Evolutionary conservation across 345 rosid genomes (phyloP).

Genomic region (Eucalyptus tenuipes): DNA sequence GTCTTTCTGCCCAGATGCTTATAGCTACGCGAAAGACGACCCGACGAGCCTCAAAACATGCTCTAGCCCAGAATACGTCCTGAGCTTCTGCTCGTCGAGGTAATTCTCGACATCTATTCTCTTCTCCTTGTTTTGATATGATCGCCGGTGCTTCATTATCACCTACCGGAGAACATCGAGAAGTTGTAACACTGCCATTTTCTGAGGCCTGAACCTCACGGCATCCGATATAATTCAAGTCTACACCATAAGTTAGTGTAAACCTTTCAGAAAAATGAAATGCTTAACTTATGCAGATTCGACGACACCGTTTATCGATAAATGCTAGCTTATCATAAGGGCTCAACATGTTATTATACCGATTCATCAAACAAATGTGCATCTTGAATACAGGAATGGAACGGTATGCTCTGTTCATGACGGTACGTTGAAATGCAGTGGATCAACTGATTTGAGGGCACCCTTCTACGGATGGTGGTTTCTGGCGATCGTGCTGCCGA

Average conservation of each 20-base stretch:
- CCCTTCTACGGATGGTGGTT: slow-evolving; percentile 12
- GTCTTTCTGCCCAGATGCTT: slow-evolving; percentile 47
- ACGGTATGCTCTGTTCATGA: slow-evolving; percentile 22
- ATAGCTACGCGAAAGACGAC: slow-evolving; percentile 46
- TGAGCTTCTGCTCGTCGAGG: slow-evolving; percentile 53
- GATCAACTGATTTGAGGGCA: slow-evolving; percentile 3
- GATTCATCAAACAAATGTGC: neutral
- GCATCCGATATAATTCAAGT: neutral
- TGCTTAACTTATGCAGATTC: neutral
- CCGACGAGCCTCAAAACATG: slow-evolving; percentile 41
- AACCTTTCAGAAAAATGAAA: neutral
- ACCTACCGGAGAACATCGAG: neutral
- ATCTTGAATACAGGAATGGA: slow-evolving; percentile 10
- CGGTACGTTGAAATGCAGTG: slow-evolving; percentile 10
- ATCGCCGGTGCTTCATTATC: neutral
- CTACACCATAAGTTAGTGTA: neutral
- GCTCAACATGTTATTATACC: neutral
- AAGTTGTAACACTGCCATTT: neutral
- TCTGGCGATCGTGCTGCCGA: slow-evolving; percentile 1
- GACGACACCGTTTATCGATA: accelerated
- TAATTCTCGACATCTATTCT: neutral
- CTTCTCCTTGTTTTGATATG: neutral
- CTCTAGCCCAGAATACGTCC: slow-evolving; percentile 23
- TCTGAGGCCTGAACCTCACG: neutral
- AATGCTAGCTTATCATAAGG: neutral